These are phyloP conservation scores for Solanum chaucha DNA, from an alignment of 257 asterid species.

Conservation along the genomic window DNA sequence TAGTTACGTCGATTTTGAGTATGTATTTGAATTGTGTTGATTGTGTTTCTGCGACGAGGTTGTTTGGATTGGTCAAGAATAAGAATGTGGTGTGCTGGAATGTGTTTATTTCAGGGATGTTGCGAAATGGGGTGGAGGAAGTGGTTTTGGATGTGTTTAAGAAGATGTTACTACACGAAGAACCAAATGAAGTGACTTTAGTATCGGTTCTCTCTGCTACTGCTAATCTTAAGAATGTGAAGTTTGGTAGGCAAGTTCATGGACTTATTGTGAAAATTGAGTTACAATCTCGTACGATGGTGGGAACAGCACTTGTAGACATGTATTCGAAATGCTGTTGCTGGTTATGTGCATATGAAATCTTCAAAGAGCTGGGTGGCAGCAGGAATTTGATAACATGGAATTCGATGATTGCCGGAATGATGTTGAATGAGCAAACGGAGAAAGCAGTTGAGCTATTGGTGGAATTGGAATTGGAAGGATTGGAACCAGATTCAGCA, in stretches of 20 bases:
- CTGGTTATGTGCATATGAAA: constrained; percentile 46
- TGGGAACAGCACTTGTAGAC: constrained; percentile 68
- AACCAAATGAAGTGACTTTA: constrained; percentile 43
- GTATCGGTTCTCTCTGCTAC: constrained; percentile 60
- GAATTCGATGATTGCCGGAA: constrained; percentile 81
- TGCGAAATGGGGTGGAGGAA: constrained; percentile 40
- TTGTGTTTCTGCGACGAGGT: constrained; percentile 36
- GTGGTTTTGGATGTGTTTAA: constrained; percentile 40
- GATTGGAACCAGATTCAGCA: constrained; percentile 47
- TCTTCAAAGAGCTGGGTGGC: constrained; percentile 51
- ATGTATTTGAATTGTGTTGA: constrained; percentile 54
- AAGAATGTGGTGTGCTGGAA: constrained; percentile 60
- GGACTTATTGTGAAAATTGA: constrained; percentile 33
- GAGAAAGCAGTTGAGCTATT: constrained; percentile 55
- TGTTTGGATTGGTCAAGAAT: constrained; percentile 36
- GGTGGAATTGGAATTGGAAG: constrained; percentile 29
- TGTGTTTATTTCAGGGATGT: constrained; percentile 67
- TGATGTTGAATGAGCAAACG: constrained; percentile 52
- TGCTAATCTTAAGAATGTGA: constrained; percentile 37
- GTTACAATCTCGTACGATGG: constrained; percentile 28
- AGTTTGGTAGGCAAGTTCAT: constrained; percentile 71
- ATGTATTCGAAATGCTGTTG: constrained; percentile 78
- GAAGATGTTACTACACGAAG: constrained; percentile 40
- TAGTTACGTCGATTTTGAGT: constrained; percentile 53
- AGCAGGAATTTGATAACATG: constrained; percentile 50